Base-by-base conservation (phyloP, 768 basidiomycete species). In the Tricholoma matsutake region DNA sequence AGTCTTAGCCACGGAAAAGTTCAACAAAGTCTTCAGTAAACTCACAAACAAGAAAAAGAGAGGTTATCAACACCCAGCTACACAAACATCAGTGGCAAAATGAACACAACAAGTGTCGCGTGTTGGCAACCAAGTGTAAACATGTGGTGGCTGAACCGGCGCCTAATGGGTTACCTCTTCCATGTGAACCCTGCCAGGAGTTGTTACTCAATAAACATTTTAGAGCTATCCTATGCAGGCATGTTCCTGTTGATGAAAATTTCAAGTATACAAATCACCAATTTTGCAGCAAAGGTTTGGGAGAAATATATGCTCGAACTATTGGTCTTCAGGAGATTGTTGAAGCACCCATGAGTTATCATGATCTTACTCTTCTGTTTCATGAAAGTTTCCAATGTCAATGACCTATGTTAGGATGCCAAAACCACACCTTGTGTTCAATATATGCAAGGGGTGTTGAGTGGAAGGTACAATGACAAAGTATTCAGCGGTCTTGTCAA, bases 241-340 rank as follows among this genome's bases (percentile, higher is more conserved):
- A 3, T 2, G 13, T 25, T 14, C 54, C 35, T 3, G 4, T 6
- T 34, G 54, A 56, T 39, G n/a, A 34, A 7, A 56, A 56, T 22
- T 56, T 22, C 54, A 56, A 20, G n/a, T 56, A 56, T 22, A 25
- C 39, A 32, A 56, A 56, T 13, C 34, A 34, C 34, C 35, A 25
- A 7, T 56, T 10, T 39, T n/a, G 35, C 28, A 32, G 28, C 29
- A 56, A 56, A 7, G 22, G 18, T 14, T 41, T 56, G 20, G 34
- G 31, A 18, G 34, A n/a, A 34, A 35, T 56, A 25, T 56, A 25
- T 41, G 29, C 32, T 39, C 61, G 61, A 20, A 59, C 31, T 37
- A 28, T 25, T 9, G 54, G 34, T 20, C 54, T 56, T 56, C 4
- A 28, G 10, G 35, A 35, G 13, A 35, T 56, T 13, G 14, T 56